Conservation (phyloP, 169 alveolate genomes). For the Cryptosporidium ubiquitum region DNA sequence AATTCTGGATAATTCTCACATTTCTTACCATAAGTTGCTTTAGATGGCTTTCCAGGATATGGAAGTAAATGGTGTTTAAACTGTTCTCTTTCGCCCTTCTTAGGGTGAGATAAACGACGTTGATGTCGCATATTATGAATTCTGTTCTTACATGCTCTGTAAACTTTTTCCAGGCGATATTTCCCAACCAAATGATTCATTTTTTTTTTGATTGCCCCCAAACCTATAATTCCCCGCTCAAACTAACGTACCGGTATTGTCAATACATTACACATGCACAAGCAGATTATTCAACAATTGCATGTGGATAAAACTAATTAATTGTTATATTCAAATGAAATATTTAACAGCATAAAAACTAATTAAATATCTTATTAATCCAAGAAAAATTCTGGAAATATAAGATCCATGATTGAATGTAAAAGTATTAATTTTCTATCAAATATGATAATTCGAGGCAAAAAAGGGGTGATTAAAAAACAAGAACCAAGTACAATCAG, state of each 20-base stretch:
- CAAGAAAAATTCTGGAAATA: too few relatives aligned
- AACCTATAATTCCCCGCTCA: neutral
- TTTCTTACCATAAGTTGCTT: neutral
- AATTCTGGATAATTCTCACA: conserved; percentile 54
- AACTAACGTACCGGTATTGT: conserved; percentile 7
- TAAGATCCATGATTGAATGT: neutral
- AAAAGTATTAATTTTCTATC: too few relatives aligned
- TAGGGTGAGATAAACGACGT: conserved; percentile 50
- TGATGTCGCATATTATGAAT: conserved; percentile 69
- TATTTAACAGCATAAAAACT: neutral
- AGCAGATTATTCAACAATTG: too few relatives aligned
- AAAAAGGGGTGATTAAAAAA: neutral
- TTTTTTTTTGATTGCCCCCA: neutral
- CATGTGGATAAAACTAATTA: neutral
- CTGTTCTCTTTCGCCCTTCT: conserved; percentile 44
- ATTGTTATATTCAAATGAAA: neutral
- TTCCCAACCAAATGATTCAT: neutral
- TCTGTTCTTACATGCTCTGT: conserved; percentile 17
- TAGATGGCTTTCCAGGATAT: conserved; percentile 30
- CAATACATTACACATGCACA: too few relatives aligned
- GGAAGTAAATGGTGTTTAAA: conserved; percentile 60
- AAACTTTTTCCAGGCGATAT: neutral
- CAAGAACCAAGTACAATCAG: too few relatives aligned
- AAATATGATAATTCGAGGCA: too few relatives aligned
- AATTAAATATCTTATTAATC: neutral